A percentile compares a stretch with the other conserved stretches of the same genome.
phyloP scores from a whole-genome alignment of 768 basidiomycete species.

The Suillus placidus region DNA sequence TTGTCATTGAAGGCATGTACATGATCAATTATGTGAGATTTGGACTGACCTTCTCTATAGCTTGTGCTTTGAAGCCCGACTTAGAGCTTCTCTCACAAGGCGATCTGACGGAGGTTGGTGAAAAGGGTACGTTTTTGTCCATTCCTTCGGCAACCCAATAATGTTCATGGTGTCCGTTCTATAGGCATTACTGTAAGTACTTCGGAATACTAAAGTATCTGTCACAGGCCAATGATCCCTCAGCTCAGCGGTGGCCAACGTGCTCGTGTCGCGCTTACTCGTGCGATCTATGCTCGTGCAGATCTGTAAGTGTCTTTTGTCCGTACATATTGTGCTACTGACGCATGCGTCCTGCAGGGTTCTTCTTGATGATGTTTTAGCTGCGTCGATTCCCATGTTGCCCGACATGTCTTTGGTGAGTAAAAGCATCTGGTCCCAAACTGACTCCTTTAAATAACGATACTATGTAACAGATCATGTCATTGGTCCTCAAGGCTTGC shows the following conservation, averaged over 20 bases:
- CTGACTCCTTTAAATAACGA: slow-evolving; percentile 4
- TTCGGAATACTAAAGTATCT: slow-evolving; percentile 5
- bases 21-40: background rate
- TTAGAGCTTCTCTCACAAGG: slow-evolving; percentile 78
- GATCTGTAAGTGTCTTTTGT: slow-evolving; percentile 61
- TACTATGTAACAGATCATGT: slow-evolving; percentile 71
- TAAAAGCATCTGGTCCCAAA: background rate
- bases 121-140: slow-evolving; percentile 58
- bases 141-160: background rate
- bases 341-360: slow-evolving; percentile 42
- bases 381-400: slow-evolving; percentile 89
- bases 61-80: slow-evolving; percentile 86
- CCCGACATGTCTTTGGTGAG: slow-evolving; percentile 80
- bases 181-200: slow-evolving; percentile 59
- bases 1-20: slow-evolving; percentile 72
- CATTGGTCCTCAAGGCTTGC: slow-evolving; percentile 81
- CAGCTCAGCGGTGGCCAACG: slow-evolving; percentile 84
- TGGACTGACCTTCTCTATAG: slow-evolving; percentile 34
- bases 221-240: slow-evolving; percentile 18
- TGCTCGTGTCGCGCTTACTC: slow-evolving; percentile 80
- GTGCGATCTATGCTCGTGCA: slow-evolving; percentile 89
- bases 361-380: slow-evolving; percentile 88
- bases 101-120: slow-evolving; percentile 84
- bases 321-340: background rate
- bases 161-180: background rate